Percentiles rank a stretch among this genome's conserved stretches.
These are phyloP conservation scores for Salmacisia buchloeana DNA, from an alignment of 1,284 basidiomycete species.

Conservation along the genomic window DNA sequence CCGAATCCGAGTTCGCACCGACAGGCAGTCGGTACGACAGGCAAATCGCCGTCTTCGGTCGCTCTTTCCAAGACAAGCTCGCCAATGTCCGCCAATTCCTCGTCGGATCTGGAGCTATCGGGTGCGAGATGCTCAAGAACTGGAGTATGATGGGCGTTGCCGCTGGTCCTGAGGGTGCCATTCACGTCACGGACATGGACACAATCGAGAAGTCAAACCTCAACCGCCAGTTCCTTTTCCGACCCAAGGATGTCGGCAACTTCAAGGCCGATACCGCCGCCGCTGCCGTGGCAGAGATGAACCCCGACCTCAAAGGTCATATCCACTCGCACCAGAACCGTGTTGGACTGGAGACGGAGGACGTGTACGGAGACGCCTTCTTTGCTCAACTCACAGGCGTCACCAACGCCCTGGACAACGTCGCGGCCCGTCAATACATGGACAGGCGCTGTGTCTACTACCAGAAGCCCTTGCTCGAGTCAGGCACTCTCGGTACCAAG, in stretches of 20 bases:
- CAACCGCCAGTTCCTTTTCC: conserved; percentile 97
- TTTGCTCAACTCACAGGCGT: conserved; percentile 85
- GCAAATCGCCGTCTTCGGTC: conserved; percentile 94
- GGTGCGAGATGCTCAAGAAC: conserved; percentile 99
- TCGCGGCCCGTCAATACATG: conserved; percentile 95
- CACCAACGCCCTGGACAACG: conserved; percentile 99
- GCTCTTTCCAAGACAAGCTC: conserved; percentile 86
- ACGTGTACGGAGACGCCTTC: conserved; percentile 81
- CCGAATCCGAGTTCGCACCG: conserved; percentile 81
- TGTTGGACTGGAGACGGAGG: conserved; percentile 88
- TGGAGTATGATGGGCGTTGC: conserved; percentile 99
- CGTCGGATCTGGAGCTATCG: conserved; percentile 95
- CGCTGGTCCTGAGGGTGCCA: conserved; percentile 70
- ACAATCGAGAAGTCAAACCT: conserved; percentile 99
- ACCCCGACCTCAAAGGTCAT: conserved; percentile 82
- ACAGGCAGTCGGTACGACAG: conserved; percentile 80
- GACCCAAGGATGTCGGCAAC: conserved; percentile 90
- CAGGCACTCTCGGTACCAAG: conserved; percentile 96
- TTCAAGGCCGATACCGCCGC: conserved; percentile 97
- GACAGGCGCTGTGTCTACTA: conserved; percentile 97
- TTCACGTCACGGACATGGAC: conserved; percentile 95
- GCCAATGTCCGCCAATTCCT: conserved; percentile 88
- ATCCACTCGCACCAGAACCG: conserved; percentile 86
- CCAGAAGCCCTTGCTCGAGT: conserved; percentile 91
- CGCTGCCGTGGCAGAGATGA: conserved; percentile 90